Evolutionary conservation across 345 rosid genomes (phyloP).

Genomic region (Bruguiera parviflora): DNA sequence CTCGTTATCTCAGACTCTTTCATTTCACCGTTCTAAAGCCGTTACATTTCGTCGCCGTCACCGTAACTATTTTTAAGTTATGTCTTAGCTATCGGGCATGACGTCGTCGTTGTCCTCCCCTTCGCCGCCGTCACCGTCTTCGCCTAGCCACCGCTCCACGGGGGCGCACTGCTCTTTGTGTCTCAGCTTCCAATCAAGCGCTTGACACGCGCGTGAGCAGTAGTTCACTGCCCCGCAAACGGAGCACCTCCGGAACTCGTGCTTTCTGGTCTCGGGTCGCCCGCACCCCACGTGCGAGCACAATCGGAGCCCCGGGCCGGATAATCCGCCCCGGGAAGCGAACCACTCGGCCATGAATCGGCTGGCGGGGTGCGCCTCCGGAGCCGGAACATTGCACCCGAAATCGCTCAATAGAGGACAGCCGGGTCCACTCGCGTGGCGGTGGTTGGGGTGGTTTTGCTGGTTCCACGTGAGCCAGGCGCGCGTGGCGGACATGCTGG

Average conservation of each 20-base stretch:
- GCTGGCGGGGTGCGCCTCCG: slow-evolving; percentile 77
- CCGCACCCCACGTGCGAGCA: slow-evolving; percentile 90
- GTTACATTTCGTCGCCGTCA: slow-evolving; percentile 11
- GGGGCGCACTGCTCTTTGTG: slow-evolving; percentile 79
- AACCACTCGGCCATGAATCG: slow-evolving; percentile 77
- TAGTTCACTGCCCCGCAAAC: slow-evolving; percentile 92
- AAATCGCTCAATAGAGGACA: slow-evolving; percentile 87
- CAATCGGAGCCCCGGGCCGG: slow-evolving; percentile 56
- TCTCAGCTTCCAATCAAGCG: slow-evolving; percentile 89
- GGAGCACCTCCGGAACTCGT: slow-evolving; percentile 89
- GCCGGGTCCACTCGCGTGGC: slow-evolving; percentile 33
- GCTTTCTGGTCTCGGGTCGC: slow-evolving; percentile 82
- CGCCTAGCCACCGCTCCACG: slow-evolving; percentile 59
- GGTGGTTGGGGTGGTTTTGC: slow-evolving; percentile 29
- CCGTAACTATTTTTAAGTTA: neutral
- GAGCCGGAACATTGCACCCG: slow-evolving; percentile 93
- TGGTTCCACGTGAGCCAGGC: slow-evolving; percentile 56
- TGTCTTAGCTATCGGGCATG: slow-evolving; percentile 35
- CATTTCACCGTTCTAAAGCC: slow-evolving; percentile 9
- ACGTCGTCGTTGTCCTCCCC: slow-evolving; percentile 22
- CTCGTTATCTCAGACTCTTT: slow-evolving; percentile 8
- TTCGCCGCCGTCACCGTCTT: slow-evolving; percentile 44
- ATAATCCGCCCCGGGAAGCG: slow-evolving; percentile 28
- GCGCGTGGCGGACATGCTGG: slow-evolving; percentile 19
- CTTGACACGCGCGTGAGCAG: slow-evolving; percentile 96